Conservation (phyloP, 768 basidiomycete species). For the Hypholoma fasciculare region DNA sequence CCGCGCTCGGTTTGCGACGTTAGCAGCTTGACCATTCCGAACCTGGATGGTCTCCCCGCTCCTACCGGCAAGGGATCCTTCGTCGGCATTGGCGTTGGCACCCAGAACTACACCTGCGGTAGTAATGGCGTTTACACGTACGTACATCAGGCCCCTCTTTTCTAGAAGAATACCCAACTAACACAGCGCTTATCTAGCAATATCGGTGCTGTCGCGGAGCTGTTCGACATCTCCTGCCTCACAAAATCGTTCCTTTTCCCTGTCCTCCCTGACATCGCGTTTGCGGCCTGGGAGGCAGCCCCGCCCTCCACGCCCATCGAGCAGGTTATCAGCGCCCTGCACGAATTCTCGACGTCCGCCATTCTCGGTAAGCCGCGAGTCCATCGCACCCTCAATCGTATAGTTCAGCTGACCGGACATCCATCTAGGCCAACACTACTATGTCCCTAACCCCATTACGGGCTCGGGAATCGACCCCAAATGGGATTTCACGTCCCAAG, state of each 20-base stretch:
- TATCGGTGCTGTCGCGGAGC: constrained; percentile 49
- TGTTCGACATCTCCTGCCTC: constrained; percentile 58
- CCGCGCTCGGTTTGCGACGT: constrained; percentile 24
- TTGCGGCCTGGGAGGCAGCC: constrained; percentile 18
- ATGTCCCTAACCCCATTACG: constrained; percentile 44
- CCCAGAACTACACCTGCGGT: constrained; percentile 57
- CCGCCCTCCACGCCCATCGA: constrained; percentile 16
- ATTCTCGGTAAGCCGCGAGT: constrained; percentile 31
- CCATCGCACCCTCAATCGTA: not conserved
- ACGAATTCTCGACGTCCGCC: constrained; percentile 8
- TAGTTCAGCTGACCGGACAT: not conserved
- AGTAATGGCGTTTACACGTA: constrained; percentile 46
- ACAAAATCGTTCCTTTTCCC: constrained; percentile 28
- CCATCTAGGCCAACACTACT: constrained; percentile 48
- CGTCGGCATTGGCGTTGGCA: constrained; percentile 48
- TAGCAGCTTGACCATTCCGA: constrained; percentile 18
- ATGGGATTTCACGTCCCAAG: constrained; percentile 51
- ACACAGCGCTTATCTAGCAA: constrained; percentile 29
- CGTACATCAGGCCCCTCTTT: constrained; percentile 14
- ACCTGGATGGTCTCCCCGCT: constrained; percentile 21
- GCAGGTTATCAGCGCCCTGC: constrained; percentile 18
- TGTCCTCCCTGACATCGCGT: constrained; percentile 23
- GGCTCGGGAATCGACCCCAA: constrained; percentile 40
- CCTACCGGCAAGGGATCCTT: constrained; percentile 33
- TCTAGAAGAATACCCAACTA: not conserved